These are phyloP conservation scores for Symbiodinium pilosum DNA, from an alignment of 73 alveolate species.

Conservation along the genomic window DNA sequence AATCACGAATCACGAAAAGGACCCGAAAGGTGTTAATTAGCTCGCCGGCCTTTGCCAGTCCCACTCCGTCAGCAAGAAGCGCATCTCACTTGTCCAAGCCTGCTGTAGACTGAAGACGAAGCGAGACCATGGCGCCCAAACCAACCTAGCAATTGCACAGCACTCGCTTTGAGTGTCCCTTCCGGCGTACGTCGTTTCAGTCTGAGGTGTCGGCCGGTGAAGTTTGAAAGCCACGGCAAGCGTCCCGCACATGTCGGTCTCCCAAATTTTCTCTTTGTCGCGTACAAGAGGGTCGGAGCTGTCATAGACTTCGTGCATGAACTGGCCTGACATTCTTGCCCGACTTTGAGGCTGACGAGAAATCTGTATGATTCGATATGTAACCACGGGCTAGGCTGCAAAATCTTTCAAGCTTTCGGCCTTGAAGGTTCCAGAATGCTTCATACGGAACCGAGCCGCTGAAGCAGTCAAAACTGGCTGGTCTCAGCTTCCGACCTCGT, in stretches of 20 bases:
- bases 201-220: neutral
- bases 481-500: neutral
- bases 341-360: neutral
- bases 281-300: constrained; percentile 90
- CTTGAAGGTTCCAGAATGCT: neutral
- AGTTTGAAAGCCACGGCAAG: constrained; percentile 74
- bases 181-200: too few relatives aligned
- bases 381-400: too few relatives aligned
- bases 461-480: neutral
- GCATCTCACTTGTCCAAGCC: constrained; percentile 46
- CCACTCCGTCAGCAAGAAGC: constrained; percentile 45
- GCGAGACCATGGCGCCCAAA: constrained; percentile 25
- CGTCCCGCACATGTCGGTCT: constrained; percentile 38
- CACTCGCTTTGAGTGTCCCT: too few relatives aligned
- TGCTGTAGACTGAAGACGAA: constrained; percentile 29
- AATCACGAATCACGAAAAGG: neutral
- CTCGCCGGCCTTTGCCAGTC: constrained; percentile 14
- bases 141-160: constrained; percentile 44
- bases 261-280: constrained; percentile 27
- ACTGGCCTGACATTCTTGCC: neutral
- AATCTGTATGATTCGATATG: too few relatives aligned
- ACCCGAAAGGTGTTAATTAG: neutral
- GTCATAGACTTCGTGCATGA: constrained; percentile 19
- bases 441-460: neutral
- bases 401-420: neutral